Evolutionary conservation across 495 filamentous ascomycete genomes (phyloP), one percentile per base, ranked within the genome.

Genomic region (Podospora sp.): DNA sequence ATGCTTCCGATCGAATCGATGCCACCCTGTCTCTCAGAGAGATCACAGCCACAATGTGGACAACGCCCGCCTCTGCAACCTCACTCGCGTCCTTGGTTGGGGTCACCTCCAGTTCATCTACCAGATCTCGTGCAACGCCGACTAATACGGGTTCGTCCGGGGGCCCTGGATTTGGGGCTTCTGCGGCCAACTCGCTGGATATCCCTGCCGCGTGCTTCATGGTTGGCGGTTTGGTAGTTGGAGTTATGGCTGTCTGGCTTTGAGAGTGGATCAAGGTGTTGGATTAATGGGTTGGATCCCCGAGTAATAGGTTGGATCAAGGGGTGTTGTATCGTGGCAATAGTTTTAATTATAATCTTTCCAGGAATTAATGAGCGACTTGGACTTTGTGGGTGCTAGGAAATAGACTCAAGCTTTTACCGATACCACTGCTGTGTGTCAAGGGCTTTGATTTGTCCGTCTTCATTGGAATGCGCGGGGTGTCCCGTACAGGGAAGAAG

Each of bases 191-290:
- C 24, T 55, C 52, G 11, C 2, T 26, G 22, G 52, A 55, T 55
- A 6, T 55, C 2, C 52, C 52, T 9, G 24, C 52, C 22, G 52
- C 12, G 20, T 55, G 52, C 12, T 55, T 55, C 52, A 55, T 55
- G 52, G 21, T 22, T 6, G 52, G 21, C 22, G 52, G 52, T 2
- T 22, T 55, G 14, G 2, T 22, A n/a, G n/a, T 55, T 55, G 52
- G 52, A 22, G 6, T 55, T 25, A 26, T 55, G 52, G 52, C 52
- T 6, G 20, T 55, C n/a, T 55, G 52, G 52, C 52, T 55, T 55
- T 55, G 52, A 55, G 24, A 26, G 52, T 11, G 20, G n/a, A 12
- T 12, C 1, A 20, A n/a, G 40, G 5, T 46, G 9, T 6, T 2
- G 40, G 40, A 11, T 46, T 18, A 14, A 2, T 46, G 12, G 5